Evolutionary conservation across 768 basidiomycete species (phyloP).

Genomic region (Tylopilus plumbeoviolaceoides): DNA sequence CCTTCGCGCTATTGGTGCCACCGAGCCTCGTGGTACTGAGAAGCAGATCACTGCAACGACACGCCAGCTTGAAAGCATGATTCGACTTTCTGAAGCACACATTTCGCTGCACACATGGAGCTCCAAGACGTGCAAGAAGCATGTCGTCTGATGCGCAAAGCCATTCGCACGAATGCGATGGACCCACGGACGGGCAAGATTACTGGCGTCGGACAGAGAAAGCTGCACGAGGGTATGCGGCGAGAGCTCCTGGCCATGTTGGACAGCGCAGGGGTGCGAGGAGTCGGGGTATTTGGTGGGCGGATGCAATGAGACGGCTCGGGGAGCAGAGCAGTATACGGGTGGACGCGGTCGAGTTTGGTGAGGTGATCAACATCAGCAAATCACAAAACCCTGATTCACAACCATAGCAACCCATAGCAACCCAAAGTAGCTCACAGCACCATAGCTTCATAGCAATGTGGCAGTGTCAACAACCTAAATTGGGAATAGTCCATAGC

Average conservation of each 20-base stretch:
- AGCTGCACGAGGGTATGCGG: conserved; percentile 83
- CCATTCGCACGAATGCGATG: conserved; percentile 91
- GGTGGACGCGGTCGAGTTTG: conserved; percentile 77
- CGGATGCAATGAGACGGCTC: conserved; percentile 52
- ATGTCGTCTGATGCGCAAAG: conserved; percentile 91
- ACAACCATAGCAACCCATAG: no score
- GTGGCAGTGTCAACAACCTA: no score
- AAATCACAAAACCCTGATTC: no score
- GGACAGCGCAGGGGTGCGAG: conserved; percentile 44
- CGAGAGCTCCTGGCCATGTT: conserved; percentile 71
- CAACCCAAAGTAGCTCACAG: no score
- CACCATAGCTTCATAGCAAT: no score
- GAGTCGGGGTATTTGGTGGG: no score
- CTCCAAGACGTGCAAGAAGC: conserved; percentile 87
- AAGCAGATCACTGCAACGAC: conserved; percentile 98
- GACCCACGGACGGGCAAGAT: conserved; percentile 97
- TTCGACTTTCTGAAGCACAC: conserved; percentile 93
- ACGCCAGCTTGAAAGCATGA: conserved; percentile 94
- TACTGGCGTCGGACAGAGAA: conserved; percentile 81
- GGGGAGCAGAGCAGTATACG: conserved; percentile 82
- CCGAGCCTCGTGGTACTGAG: conserved; percentile 82
- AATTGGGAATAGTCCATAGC: no score
- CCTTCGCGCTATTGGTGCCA: conserved; percentile 82
- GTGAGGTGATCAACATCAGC: conserved; percentile 75
- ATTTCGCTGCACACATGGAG: conserved; percentile 84